Conservation (phyloP, 495 filamentous ascomycete genomes). For the Aspergillus saccharolyticus region DNA sequence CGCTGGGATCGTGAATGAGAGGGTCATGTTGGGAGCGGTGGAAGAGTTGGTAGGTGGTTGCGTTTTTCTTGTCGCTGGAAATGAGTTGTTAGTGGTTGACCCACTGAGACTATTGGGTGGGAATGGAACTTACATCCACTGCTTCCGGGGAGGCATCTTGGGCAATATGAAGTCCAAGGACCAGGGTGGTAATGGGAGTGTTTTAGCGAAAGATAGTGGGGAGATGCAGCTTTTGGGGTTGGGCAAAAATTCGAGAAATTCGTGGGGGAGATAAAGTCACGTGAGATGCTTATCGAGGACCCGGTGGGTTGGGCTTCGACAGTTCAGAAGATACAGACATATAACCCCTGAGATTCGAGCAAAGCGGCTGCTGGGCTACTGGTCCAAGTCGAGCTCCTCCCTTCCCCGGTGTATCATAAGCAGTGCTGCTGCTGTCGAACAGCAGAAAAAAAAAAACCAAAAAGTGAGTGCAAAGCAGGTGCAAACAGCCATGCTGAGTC, state of each 20-base stretch:
- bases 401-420: too few relatives aligned
- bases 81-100: constrained; percentile 8
- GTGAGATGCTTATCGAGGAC: constrained; percentile 23
- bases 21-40: constrained; percentile 97
- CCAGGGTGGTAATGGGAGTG: constrained; percentile 8
- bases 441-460: too few relatives aligned
- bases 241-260: not conserved
- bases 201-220: constrained; percentile 9
- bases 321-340: too few relatives aligned
- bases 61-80: constrained; percentile 83
- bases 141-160: constrained; percentile 71
- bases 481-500: constrained; percentile 16
- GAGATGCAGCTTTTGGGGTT: not conserved
- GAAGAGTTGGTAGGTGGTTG: constrained; percentile 87
- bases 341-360: too few relatives aligned
- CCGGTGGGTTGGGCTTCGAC: constrained; percentile 12
- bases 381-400: too few relatives aligned
- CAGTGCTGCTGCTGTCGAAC: too few relatives aligned
- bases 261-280: constrained; percentile 36
- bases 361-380: too few relatives aligned
- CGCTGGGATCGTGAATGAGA: constrained; percentile 78
- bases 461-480: too few relatives aligned
- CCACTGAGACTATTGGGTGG: not conserved
- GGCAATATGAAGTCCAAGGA: not conserved
- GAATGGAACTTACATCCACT: constrained; percentile 72